phyloP scores from a whole-genome alignment of 192 early-diverging fungal genomes.

The Umbelopsis isabellina region DNA sequence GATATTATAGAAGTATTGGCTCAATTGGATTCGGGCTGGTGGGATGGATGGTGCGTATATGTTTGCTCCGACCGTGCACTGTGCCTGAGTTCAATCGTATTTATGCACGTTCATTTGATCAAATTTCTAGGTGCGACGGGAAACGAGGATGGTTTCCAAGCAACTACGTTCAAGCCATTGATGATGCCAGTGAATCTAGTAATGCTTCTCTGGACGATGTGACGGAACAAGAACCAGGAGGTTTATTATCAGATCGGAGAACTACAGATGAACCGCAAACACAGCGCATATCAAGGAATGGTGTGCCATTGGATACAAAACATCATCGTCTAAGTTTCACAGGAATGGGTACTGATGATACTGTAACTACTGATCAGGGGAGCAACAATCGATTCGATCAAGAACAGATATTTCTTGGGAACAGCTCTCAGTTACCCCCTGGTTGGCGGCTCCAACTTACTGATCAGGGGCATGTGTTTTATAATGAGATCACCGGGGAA shows the following conservation, averaged over 20 bases:
- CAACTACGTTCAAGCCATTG: conserved; percentile 76
- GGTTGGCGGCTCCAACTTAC: conserved; percentile 32
- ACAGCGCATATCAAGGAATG: neutral
- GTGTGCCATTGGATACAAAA: neutral
- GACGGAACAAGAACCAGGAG: neutral
- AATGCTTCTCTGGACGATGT: conserved; percentile 2
- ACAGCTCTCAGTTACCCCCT: conserved; percentile 8
- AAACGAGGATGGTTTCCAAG: conserved; percentile 91
- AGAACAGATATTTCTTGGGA: neutral
- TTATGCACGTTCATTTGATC: neutral
- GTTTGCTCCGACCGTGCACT: neutral
- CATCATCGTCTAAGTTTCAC: conserved; percentile 1
- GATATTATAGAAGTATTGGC: conserved; percentile 91
- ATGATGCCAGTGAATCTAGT: neutral
- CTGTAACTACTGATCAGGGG: neutral
- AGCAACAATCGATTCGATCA: conserved; percentile 7
- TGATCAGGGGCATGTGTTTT: conserved; percentile 41
- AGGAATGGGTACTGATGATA: conserved; percentile 19
- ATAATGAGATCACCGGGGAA: conserved; percentile 40
- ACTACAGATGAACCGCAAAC: conserved; percentile 7
- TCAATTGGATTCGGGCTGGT: conserved; percentile 94
- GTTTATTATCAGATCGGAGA: conserved; percentile 18
- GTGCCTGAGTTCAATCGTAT: neutral
- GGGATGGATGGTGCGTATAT: conserved; percentile 76
- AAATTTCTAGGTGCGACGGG: conserved; percentile 54